These are phyloP conservation scores for Rhazya stricta DNA, from an alignment of 257 asterid genomes.

Conservation along the genomic window DNA sequence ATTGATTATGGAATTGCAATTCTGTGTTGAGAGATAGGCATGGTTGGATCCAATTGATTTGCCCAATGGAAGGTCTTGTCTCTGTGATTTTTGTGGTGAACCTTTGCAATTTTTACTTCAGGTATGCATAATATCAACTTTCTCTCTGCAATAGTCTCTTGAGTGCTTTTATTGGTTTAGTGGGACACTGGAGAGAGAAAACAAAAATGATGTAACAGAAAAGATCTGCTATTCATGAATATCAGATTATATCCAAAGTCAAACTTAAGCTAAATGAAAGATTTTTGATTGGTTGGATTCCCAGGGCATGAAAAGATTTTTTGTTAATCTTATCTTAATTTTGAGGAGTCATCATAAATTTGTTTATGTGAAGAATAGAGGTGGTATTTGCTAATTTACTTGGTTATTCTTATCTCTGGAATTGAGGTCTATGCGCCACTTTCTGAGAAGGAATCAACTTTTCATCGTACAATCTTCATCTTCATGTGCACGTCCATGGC, in stretches of 20 bases:
- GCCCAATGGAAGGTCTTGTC: conserved; percentile 53
- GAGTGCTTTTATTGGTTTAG: background rate
- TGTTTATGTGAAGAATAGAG: background rate
- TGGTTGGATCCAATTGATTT: conserved; percentile 88
- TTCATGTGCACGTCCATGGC: conserved; percentile 86
- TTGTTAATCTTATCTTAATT: background rate
- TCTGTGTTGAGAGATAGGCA: conserved; percentile 45
- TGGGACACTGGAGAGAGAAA: background rate
- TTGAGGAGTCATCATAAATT: background rate
- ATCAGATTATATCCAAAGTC: background rate
- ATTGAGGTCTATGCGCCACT: conserved; percentile 86
- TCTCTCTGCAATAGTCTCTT: background rate
- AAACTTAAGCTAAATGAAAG: background rate
- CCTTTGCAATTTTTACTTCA: conserved; percentile 94
- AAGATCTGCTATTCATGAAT: background rate
- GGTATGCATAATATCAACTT: conserved; percentile 37
- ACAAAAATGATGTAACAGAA: background rate
- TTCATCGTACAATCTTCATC: conserved; percentile 64
- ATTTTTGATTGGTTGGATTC: background rate
- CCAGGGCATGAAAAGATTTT: background rate
- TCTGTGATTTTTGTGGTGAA: conserved; percentile 74
- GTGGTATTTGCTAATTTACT: background rate
- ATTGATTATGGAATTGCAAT: conserved; percentile 9
- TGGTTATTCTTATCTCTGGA: background rate
- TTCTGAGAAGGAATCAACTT: conserved; percentile 59